A percentile compares a stretch with the other conserved stretches of the same genome.
These are phyloP conservation scores for Zangia roseola DNA, from an alignment of 768 basidiomycete genomes.

Conservation along the genomic window DNA sequence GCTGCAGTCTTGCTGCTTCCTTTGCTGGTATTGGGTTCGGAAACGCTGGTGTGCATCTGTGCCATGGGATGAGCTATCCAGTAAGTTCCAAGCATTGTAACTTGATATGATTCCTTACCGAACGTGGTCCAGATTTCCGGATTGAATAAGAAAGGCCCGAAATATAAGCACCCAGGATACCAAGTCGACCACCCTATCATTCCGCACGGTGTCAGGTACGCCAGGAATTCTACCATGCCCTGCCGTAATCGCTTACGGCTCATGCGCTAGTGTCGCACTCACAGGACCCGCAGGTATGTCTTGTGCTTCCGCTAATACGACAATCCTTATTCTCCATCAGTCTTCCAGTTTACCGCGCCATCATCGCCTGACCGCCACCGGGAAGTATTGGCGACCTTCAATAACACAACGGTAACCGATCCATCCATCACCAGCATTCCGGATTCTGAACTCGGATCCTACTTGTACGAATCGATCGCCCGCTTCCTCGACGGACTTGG, in stretches of 20 bases:
- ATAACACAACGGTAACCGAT: constrained; percentile 58
- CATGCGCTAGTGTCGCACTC: constrained; percentile 64
- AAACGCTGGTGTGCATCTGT: constrained; percentile 89
- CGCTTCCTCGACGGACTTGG: constrained; percentile 83
- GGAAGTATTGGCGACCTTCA: constrained; percentile 84
- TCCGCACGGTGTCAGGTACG: constrained; percentile 83
- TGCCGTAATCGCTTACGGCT: background rate
- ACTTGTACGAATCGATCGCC: constrained; percentile 84
- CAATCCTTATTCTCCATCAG: constrained; percentile 33
- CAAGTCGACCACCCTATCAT: constrained; percentile 84
- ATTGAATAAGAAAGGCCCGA: constrained; percentile 90
- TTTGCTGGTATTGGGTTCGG: constrained; percentile 97
- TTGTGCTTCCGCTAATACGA: constrained; percentile 1
- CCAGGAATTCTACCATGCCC: background rate
- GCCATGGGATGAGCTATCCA: constrained; percentile 88
- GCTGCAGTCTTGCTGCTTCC: constrained; percentile 75
- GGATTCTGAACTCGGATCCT: constrained; percentile 73
- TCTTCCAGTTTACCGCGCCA: constrained; percentile 95
- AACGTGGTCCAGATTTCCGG: constrained; percentile 69
- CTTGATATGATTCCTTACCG: background rate
- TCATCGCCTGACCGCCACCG: constrained; percentile 91
- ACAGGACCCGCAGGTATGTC: constrained; percentile 78
- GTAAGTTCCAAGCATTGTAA: constrained; percentile 41
- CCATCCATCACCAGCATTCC: constrained; percentile 71
- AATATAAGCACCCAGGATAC: constrained; percentile 91